Evolutionary conservation across 2,329 filamentous ascomycete species (phyloP).

Genomic region (Colletotrichum orchidophilum): DNA sequence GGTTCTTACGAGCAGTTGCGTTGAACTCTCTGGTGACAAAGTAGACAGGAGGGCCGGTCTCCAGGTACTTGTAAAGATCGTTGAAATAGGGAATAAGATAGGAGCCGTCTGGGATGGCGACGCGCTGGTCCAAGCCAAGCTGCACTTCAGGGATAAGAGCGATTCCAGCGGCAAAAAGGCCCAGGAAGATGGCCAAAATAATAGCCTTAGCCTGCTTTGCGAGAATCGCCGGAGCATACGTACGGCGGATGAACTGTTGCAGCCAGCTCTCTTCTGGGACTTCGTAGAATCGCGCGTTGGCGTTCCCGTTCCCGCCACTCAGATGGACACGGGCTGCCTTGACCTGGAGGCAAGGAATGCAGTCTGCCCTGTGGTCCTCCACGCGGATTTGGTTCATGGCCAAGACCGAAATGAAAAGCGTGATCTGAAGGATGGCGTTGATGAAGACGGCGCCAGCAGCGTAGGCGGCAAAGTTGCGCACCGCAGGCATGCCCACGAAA

Average conservation of each 20-base stretch:
- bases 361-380: conserved; percentile 88
- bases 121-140: conserved; percentile 91
- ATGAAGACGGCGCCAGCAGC: conserved; percentile 96
- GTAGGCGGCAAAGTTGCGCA: conserved; percentile 96
- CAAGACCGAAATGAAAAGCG: conserved; percentile 94
- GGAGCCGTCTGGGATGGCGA: conserved; percentile 91
- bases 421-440: conserved; percentile 96
- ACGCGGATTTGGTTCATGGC: conserved; percentile 91
- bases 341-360: conserved; percentile 88
- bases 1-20: conserved; percentile 76
- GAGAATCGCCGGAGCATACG: conserved; percentile 85
- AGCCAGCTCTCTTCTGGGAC: conserved; percentile 84
- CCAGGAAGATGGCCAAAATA: conserved; percentile 84
- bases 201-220: conserved; percentile 81
- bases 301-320: conserved; percentile 67
- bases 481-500: conserved; percentile 97
- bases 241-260: conserved; percentile 89
- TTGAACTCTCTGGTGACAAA: conserved; percentile 90
- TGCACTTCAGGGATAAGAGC: conserved; percentile 86
- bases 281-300: conserved; percentile 71
- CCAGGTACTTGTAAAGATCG: conserved; percentile 92
- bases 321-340: conserved; percentile 77
- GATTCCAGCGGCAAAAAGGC: conserved; percentile 84
- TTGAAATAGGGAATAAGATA: conserved; percentile 98
- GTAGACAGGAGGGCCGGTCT: conserved; percentile 92